Evolutionary conservation across 2,329 filamentous ascomycete species (phyloP), one percentile per base, ranked within the genome.

Genomic region (Fusarium humuli): DNA sequence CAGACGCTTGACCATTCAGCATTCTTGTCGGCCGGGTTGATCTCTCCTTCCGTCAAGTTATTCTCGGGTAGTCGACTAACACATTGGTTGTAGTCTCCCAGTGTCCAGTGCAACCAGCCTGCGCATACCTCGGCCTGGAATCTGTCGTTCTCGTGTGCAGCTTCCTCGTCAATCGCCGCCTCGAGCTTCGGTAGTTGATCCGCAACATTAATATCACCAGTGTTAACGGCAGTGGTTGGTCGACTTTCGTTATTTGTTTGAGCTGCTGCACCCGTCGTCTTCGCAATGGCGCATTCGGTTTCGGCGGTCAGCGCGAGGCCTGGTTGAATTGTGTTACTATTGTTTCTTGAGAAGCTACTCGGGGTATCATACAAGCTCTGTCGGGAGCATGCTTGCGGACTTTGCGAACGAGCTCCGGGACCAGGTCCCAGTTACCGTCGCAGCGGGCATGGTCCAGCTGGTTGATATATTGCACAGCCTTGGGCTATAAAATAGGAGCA

Each of bases 361-460:
- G 30, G 54, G 53, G 29, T 49, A 53, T 45, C 88, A 75, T 91
- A 98, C 95, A 97, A 81, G 88, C 88, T 80, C 93, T 89, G 66
- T 92, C 88, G 42, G 94, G 91, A 74, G 94, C 93, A 86, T 99
- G 95, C 81, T 99, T 98, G 77, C 92, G 92, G 76, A 98, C 88
- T 82, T 99, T 99, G 79, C 95, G 90, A 75, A 96, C 91, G 69
- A 97, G 87, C 82, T 98, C 95, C 27, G 93, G 93, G 30, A 98
- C 87, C 30, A 92, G 89, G 72, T 90, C 86, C 96, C 96, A 99
- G 79, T 90, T 91, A 55, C 92, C 94, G 76, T 95, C 90, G 81
- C 94, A 97, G 77, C 96, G 92, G 71, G 94, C 94, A 73, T 91
- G 87, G 79, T 98, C 93, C 77, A 99, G 88, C 81, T 90, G 89